These are phyloP conservation scores for Monosporascus ibericus DNA, from an alignment of 2,329 filamentous ascomycete species.

Conservation along the genomic window DNA sequence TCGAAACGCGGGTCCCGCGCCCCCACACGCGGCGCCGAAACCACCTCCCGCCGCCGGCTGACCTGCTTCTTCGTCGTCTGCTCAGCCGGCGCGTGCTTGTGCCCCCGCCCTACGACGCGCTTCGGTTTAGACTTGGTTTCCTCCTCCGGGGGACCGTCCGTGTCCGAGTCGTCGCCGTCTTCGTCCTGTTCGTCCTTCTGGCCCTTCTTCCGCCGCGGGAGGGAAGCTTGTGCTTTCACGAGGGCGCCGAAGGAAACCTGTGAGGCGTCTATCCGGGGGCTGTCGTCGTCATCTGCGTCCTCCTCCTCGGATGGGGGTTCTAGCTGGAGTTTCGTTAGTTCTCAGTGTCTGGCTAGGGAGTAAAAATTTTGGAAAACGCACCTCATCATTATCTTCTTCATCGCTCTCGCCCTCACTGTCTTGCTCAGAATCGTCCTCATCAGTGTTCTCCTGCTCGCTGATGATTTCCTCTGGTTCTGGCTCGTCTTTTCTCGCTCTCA, in stretches of 20 bases:
- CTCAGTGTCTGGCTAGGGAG: neutral
- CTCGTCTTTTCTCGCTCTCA: slow-evolving; percentile 38
- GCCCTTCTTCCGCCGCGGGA: slow-evolving; percentile 38
- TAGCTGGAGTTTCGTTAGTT: slow-evolving; percentile 13
- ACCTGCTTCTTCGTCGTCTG: slow-evolving; percentile 80
- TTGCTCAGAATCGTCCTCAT: slow-evolving; percentile 27
- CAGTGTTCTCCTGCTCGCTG: slow-evolving; percentile 24
- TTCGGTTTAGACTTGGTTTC: slow-evolving; percentile 10
- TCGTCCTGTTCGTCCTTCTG: slow-evolving; percentile 19
- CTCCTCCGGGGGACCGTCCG: slow-evolving; percentile 29
- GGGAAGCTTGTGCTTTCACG: slow-evolving; percentile 72
- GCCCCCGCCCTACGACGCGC: slow-evolving; percentile 44
- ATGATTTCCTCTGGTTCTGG: slow-evolving; percentile 31
- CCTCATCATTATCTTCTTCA: slow-evolving; percentile 26
- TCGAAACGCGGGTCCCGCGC: slow-evolving; percentile 87
- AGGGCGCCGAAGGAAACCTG: slow-evolving; percentile 84
- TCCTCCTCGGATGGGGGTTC: slow-evolving; percentile 22
- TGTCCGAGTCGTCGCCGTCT: slow-evolving; percentile 21
- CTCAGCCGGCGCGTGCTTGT: slow-evolving; percentile 85
- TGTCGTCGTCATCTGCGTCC: slow-evolving; percentile 31
- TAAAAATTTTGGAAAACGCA: slow-evolving; percentile 6
- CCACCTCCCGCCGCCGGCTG: slow-evolving; percentile 69
- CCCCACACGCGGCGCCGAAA: slow-evolving; percentile 53
- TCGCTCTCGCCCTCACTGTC: slow-evolving; percentile 10
- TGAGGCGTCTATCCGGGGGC: slow-evolving; percentile 39